A percentile compares a stretch with the other conserved stretches of the same genome.
Evolutionary conservation across 2,329 filamentous ascomycete species (phyloP).

Genomic region (Seiridium cupressi): DNA sequence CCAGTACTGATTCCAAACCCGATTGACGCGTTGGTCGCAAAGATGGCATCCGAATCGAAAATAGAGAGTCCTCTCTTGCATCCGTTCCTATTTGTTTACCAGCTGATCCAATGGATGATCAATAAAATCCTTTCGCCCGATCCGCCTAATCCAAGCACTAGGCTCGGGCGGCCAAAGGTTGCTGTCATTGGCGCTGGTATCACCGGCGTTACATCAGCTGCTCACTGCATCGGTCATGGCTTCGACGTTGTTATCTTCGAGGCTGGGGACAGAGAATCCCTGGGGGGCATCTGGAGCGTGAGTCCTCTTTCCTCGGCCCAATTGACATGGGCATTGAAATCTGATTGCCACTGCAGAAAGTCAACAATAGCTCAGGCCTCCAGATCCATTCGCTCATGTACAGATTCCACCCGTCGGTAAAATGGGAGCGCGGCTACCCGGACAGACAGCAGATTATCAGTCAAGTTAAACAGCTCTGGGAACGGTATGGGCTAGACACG

Average conservation of each 20-base stretch:
- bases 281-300: conserved; percentile 82
- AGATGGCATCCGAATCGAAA: conserved; percentile 15
- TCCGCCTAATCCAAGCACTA: conserved; percentile 59
- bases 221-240: conserved; percentile 81
- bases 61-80: conserved; percentile 43
- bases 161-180: conserved; percentile 61
- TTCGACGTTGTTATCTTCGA: conserved; percentile 83
- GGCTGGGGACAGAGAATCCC: conserved; percentile 58
- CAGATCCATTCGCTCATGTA: conserved; percentile 89
- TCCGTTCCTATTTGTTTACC: conserved; percentile 61
- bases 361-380: conserved; percentile 79
- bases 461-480: conserved; percentile 72
- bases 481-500: conserved; percentile 67
- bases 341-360: conserved; percentile 46
- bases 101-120: conserved; percentile 63
- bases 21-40: not conserved
- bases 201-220: conserved; percentile 73
- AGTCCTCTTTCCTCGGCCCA: conserved; percentile 20
- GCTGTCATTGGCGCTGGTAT: conserved; percentile 71
- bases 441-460: conserved; percentile 71
- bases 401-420: conserved; percentile 77
- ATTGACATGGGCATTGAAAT: not conserved
- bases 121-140: conserved; percentile 66
- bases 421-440: conserved; percentile 76
- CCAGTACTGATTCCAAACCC: too few species aligned